phyloP scores from a whole-genome alignment of 345 rosid species.

The Salix caprea region DNA sequence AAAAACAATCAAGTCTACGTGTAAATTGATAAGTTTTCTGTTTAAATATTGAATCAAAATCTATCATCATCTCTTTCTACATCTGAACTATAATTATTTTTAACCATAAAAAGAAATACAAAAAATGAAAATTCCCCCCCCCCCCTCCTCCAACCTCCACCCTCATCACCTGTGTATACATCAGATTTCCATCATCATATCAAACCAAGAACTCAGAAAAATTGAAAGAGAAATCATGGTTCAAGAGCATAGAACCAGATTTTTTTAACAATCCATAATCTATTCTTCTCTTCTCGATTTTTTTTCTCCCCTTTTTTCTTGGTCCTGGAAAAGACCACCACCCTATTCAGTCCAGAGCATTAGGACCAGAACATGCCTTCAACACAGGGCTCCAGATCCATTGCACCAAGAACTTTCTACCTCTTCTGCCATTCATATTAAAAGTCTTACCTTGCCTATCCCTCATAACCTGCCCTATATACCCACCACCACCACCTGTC shows the following conservation, averaged over 20 bases:
- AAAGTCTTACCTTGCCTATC: slow-evolving; percentile 59
- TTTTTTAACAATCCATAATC: background rate
- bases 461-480: slow-evolving; percentile 75
- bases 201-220: background rate
- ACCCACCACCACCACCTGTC: slow-evolving; percentile 92
- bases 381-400: slow-evolving; percentile 86
- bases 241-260: slow-evolving; percentile 1
- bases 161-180: background rate
- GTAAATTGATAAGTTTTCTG: background rate
- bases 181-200: background rate
- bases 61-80: background rate
- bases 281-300: background rate
- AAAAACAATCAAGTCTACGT: background rate
- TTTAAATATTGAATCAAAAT: background rate
- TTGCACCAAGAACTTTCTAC: slow-evolving; percentile 75
- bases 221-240: background rate
- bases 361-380: slow-evolving; percentile 84
- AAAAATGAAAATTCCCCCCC: too few relatives aligned
- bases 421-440: slow-evolving; percentile 68
- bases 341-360: slow-evolving; percentile 47
- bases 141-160: background rate
- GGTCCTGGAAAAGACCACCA: background rate
- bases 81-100: background rate
- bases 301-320: background rate
- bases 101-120: background rate